phyloP scores from a whole-genome alignment of 768 basidiomycete species.

The Podaxis carcinomalis region DNA sequence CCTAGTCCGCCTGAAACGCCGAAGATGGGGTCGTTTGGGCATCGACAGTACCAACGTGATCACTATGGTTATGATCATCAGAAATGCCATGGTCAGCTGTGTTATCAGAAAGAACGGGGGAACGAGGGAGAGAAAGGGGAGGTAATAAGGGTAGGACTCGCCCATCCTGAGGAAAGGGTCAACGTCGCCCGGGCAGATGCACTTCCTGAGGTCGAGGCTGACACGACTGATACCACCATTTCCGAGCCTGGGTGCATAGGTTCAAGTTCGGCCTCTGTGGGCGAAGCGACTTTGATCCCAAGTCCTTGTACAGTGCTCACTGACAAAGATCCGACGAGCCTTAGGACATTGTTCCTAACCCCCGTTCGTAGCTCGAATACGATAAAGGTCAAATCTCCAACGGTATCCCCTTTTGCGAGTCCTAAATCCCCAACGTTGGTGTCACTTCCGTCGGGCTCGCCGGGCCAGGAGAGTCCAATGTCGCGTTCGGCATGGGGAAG shows the following conservation, averaged over 20 bases:
- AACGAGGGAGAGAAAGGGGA: neutral
- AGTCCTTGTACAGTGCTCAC: neutral
- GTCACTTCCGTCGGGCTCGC: neutral
- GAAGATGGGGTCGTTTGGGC: neutral
- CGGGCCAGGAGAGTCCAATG: neutral
- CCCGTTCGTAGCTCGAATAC: neutral
- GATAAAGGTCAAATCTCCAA: neutral
- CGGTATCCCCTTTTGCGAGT: neutral
- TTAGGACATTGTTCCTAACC: neutral
- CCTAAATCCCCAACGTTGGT: neutral
- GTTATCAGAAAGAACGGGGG: neutral
- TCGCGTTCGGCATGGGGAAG: neutral
- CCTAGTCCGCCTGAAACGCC: constrained; percentile 11
- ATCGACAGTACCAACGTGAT: neutral
- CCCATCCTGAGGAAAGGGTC: neutral
- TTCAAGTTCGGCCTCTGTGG: neutral
- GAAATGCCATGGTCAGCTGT: neutral
- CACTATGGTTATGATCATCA: neutral
- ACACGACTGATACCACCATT: neutral
- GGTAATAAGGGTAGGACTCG: neutral
- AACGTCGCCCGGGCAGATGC: neutral
- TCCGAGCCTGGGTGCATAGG: constrained; percentile 2
- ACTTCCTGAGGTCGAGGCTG: neutral
- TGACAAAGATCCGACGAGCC: neutral
- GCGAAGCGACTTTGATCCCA: neutral